Percentiles rank a stretch among this genome's conserved stretches.
Evolutionary conservation across 352 stramenopile species (phyloP).

Genomic region (Pythium sp.): DNA sequence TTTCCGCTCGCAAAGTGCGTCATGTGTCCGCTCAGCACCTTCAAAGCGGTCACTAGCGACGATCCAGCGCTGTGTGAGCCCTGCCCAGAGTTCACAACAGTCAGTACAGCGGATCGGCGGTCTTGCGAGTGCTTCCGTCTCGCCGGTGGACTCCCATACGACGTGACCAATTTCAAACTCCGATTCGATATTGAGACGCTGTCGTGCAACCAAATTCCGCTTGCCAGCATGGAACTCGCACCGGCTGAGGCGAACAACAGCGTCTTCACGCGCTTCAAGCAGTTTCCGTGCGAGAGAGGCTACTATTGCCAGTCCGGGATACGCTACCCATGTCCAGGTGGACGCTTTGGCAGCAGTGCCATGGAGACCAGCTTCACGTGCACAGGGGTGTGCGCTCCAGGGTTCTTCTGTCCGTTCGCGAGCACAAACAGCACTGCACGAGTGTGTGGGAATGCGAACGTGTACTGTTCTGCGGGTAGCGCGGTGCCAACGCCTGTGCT

Average conservation of each 20-base stretch:
- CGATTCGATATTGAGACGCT: conserved; percentile 31
- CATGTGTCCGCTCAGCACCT: conserved; percentile 62
- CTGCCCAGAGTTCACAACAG: conserved; percentile 46
- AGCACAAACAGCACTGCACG: conserved; percentile 40
- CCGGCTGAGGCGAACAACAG: conserved; percentile 23
- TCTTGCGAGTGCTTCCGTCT: conserved; percentile 67
- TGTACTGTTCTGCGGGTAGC: conserved; percentile 70
- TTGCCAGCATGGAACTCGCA: conserved; percentile 4
- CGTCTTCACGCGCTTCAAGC: conserved; percentile 37
- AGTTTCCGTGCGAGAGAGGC: conserved; percentile 61
- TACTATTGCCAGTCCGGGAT: conserved; percentile 56
- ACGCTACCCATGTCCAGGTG: conserved; percentile 52
- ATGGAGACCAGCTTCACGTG: conserved; percentile 40
- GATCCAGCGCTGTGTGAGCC: conserved; percentile 36
- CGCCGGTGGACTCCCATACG: conserved; percentile 35
- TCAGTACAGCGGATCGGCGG: conserved; percentile 43
- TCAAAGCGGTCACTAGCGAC: conserved; percentile 59
- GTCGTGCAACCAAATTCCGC: conserved; percentile 29
- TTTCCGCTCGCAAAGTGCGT: conserved; percentile 60
- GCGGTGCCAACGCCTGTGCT: conserved; percentile 43
- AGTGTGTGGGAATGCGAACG: conserved; percentile 31
- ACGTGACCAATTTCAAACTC: conserved; percentile 28
- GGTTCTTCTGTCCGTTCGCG: conserved; percentile 62
- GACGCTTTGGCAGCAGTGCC: conserved; percentile 29
- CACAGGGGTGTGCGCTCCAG: conserved; percentile 38